These are phyloP conservation scores for Cercospora brassicicola DNA, from an alignment of 2,329 filamentous ascomycete genomes.

Conservation along the genomic window DNA sequence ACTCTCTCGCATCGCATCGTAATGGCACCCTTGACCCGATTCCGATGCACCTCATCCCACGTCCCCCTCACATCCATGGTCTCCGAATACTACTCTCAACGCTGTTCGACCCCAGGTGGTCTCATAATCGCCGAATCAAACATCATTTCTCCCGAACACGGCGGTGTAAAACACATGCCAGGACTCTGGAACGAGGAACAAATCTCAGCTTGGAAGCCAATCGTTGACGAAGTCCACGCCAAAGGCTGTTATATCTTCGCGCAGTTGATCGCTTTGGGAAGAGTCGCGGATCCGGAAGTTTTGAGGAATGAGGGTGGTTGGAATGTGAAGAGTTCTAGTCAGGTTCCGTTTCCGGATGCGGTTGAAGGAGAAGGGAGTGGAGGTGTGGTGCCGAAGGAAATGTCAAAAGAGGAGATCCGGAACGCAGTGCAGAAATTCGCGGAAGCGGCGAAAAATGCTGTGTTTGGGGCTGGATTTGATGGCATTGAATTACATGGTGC, in stretches of 20 bases:
- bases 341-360: neutral
- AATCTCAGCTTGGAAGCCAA: slow-evolving; percentile 52
- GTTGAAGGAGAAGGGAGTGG: neutral
- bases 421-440: slow-evolving; percentile 41
- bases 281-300: slow-evolving; percentile 41
- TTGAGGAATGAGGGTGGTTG: neutral
- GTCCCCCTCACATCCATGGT: slow-evolving; percentile 5
- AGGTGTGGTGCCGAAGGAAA: slow-evolving; percentile 15
- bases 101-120: slow-evolving; percentile 34
- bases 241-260: slow-evolving; percentile 52
- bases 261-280: slow-evolving; percentile 52
- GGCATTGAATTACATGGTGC: slow-evolving; percentile 55
- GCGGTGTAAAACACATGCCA: slow-evolving; percentile 30
- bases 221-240: slow-evolving; percentile 53
- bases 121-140: slow-evolving; percentile 41
- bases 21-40: slow-evolving; percentile 10
- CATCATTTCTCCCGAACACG: slow-evolving; percentile 36
- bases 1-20: slow-evolving; percentile 3
- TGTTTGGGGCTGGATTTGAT: slow-evolving; percentile 56
- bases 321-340: neutral
- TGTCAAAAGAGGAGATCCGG: slow-evolving; percentile 45
- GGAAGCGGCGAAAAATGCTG: slow-evolving; percentile 45
- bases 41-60: slow-evolving; percentile 1
- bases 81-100: slow-evolving; percentile 39
- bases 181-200: slow-evolving; percentile 44